These are phyloP conservation scores for Paxillus ammoniavirescens DNA, from an alignment of 768 basidiomycete species.

Conservation along the genomic window DNA sequence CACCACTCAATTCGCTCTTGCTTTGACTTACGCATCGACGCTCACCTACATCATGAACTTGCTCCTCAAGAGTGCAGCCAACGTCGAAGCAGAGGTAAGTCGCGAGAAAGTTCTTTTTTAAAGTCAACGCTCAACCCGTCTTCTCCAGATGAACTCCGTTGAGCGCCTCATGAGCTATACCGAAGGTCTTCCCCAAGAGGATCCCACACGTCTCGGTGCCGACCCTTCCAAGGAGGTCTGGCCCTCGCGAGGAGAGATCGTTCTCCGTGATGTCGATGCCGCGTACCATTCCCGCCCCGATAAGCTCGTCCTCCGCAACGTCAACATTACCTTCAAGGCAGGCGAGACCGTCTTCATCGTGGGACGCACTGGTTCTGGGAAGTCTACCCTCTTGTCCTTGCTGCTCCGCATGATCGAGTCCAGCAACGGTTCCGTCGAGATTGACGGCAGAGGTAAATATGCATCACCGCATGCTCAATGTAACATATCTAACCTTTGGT, in stretches of 20 bases:
- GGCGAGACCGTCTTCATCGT: slow-evolving; percentile 77
- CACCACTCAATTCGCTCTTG: slow-evolving; percentile 24
- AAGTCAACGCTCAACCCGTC: not conserved
- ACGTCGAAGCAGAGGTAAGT: slow-evolving; percentile 26
- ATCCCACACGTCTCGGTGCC: slow-evolving; percentile 15
- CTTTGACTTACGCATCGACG: slow-evolving; percentile 26
- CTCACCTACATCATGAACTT: slow-evolving; percentile 29
- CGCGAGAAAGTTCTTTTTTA: not conserved
- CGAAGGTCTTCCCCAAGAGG: slow-evolving; percentile 22
- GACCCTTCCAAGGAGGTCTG: slow-evolving; percentile 21
- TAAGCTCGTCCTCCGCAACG: slow-evolving; percentile 54
- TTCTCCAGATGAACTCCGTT: slow-evolving; percentile 26
- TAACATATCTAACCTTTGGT: slow-evolving; percentile 64
- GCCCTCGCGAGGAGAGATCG: slow-evolving; percentile 57
- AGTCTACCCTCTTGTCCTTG: slow-evolving; percentile 64
- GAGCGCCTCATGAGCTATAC: slow-evolving; percentile 29
- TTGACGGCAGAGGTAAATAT: slow-evolving; percentile 56
- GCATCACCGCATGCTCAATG: slow-evolving; percentile 51
- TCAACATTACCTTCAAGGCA: slow-evolving; percentile 64
- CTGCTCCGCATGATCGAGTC: slow-evolving; percentile 74
- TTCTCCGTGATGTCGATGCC: slow-evolving; percentile 58
- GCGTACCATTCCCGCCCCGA: slow-evolving; percentile 72
- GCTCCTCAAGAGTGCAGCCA: slow-evolving; percentile 26
- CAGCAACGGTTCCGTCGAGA: slow-evolving; percentile 74
- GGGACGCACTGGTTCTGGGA: slow-evolving; percentile 75